Conservation (phyloP, 2,329 filamentous ascomycete species). For the Parastagonospora avenae region DNA sequence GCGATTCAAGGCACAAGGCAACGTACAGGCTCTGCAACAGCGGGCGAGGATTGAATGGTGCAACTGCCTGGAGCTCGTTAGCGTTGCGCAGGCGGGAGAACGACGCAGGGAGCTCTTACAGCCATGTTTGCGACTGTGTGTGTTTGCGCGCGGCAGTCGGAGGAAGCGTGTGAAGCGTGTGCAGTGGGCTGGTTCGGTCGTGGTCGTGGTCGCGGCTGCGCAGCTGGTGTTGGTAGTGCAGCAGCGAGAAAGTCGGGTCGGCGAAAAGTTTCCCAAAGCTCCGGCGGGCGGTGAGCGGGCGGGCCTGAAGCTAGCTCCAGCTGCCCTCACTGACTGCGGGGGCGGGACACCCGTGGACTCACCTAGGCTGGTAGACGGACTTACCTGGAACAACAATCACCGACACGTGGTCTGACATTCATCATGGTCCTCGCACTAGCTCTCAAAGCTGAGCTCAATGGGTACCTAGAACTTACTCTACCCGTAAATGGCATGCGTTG, state of each 20-base stretch:
- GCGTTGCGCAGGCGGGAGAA: not conserved
- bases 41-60: conserved; percentile 94
- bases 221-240: not conserved
- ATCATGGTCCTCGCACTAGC: conserved; percentile 47
- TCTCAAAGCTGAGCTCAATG: conserved; percentile 46
- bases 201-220: not conserved
- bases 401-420: conserved; percentile 4
- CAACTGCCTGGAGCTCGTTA: conserved; percentile 54
- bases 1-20: no score
- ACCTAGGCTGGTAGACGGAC: not conserved
- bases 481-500: not conserved
- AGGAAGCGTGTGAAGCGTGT: not conserved
- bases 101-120: conserved; percentile 26
- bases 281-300: conserved; percentile 2
- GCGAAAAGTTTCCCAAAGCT: conserved; percentile 8
- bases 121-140: conserved; percentile 42
- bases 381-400: conserved; percentile 1
- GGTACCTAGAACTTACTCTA: conserved; percentile 15
- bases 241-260: conserved; percentile 2
- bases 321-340: conserved; percentile 11
- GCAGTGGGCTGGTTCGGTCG: not conserved
- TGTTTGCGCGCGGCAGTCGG: not conserved
- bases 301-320: not conserved
- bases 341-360: conserved; percentile 8
- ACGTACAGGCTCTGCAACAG: conserved; percentile 91